Evolutionary conservation across 2,329 filamentous ascomycete species (phyloP), one percentile per base, ranked within the genome.

Genomic region (Aspergillus pseudotamarii): DNA sequence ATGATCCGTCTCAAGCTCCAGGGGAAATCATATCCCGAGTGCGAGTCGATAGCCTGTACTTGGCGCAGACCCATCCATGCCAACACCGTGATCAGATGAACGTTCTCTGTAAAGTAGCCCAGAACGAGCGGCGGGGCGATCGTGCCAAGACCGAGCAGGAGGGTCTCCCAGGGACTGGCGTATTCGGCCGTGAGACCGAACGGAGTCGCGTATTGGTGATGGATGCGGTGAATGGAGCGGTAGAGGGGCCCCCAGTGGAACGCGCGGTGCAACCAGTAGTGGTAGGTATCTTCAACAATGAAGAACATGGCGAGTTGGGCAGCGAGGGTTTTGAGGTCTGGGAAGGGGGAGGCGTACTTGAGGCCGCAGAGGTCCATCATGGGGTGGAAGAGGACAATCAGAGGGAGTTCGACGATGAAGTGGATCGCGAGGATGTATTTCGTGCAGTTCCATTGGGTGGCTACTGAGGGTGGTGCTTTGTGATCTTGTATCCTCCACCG

Each of bases 61-160:
- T 97, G 85, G 70, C 94, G 92, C 70, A 92, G 85, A 58, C 91
- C 83, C 73, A 97, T 97, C 94, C 94, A 98, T 66, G 89, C 75
- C 83, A 97, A 96, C 92, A 98, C 97, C 73, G 94, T 98, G 78
- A 97, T 76, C 66, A 98, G 90, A 82, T 98, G 94, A 36, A 98
- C 85, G 68, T 98, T 89, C 69, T 89, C 88, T 41, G 92, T 96
- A 74, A 96, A 68, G 57, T 86, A 86, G 69, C 91, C 91, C 86
- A 91, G 93, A 51, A 94, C 65, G 68, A 97, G 89, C 48, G 94
- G 94, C 26, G 86, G 83, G 62, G 91, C 87, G 66, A 98, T 91
- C 1, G 91, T 91, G 67, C 94, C 94, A 58, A 96, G 83, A 51
- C 94, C 94, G 58, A 98, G 89, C 59, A 95, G 85, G 89, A 97